Percentiles rank a stretch among this genome's conserved stretches.
Conservation (phyloP, 1,139 yeast species). For the Saccharomyces pastorianus region DNA sequence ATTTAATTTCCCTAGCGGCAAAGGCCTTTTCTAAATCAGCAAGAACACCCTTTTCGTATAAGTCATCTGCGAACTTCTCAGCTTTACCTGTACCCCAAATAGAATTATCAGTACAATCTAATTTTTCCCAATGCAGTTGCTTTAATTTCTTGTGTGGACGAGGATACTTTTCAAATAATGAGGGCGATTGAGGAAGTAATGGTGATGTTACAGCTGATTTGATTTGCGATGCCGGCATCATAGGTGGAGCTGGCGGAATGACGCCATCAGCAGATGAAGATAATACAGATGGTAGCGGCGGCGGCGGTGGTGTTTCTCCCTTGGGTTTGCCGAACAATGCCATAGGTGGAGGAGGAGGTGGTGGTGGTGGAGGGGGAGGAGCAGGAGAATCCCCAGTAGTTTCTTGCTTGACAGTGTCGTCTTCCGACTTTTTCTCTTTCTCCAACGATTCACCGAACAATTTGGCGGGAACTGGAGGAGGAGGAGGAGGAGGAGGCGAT, state of each 20-base stretch:
- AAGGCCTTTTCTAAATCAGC: conserved; percentile 67
- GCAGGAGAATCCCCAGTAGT: conserved; percentile 15
- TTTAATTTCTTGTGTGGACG: conserved; percentile 72
- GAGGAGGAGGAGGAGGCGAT: conserved; percentile 28
- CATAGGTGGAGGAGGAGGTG: conserved; percentile 19
- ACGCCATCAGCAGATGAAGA: conserved; percentile 37
- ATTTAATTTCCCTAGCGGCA: conserved; percentile 70
- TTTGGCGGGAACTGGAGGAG: conserved; percentile 31
- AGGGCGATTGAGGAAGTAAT: conserved; percentile 33
- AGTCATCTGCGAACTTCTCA: conserved; percentile 48
- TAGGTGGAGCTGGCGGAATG: conserved; percentile 36
- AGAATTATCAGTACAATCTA: conserved; percentile 55
- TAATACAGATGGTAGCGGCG: conserved; percentile 32
- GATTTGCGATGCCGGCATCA: conserved; percentile 24
- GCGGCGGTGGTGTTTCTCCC: conserved; percentile 13
- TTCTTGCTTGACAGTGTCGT: conserved; percentile 17
- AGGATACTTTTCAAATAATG: conserved; percentile 53
- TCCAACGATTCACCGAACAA: conserved; percentile 20
- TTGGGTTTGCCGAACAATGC: conserved; percentile 6
- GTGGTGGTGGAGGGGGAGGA: conserved; percentile 31
- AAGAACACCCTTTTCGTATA: conserved; percentile 61
- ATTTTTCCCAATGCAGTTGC: conserved; percentile 79
- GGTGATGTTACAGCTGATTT: conserved; percentile 33
- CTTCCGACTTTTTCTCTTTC: conserved; percentile 6
- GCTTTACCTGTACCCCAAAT: conserved; percentile 53